These are phyloP conservation scores for Penicillium rolfsii DNA, from an alignment of 2,329 filamentous ascomycete genomes.

Conservation along the genomic window DNA sequence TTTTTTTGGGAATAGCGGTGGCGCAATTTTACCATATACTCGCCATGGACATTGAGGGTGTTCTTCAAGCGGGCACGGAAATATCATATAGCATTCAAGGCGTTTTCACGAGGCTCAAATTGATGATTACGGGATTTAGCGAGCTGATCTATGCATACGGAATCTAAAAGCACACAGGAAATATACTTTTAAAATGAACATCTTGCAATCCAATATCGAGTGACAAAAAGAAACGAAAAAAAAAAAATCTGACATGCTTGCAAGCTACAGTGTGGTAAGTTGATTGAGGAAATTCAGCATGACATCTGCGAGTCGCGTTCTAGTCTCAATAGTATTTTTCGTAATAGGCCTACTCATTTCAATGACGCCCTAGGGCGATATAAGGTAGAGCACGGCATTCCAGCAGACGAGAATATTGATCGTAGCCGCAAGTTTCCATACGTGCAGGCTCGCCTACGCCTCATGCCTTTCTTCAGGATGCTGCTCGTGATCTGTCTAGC, in stretches of 20 bases:
- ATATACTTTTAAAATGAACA: not conserved
- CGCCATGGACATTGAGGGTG: conserved; percentile 17
- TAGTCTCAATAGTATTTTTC: no score
- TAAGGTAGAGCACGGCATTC: not conserved
- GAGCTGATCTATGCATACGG: not conserved
- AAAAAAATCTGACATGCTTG: not conserved
- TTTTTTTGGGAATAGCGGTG: conserved; percentile 7
- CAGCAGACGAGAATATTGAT: not conserved
- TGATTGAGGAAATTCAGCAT: not conserved
- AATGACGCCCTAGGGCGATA: not conserved
- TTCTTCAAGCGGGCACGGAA: conserved; percentile 25
- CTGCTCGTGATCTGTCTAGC: not conserved
- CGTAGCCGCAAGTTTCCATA: not conserved
- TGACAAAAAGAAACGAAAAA: no score
- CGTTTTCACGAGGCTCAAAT: conserved; percentile 22
- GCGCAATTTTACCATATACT: conserved; percentile 5
- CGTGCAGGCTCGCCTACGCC: not conserved
- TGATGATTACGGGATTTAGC: not conserved
- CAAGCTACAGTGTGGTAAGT: not conserved
- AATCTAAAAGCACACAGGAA: not conserved
- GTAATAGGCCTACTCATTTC: not conserved
- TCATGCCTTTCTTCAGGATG: conserved; percentile 1
- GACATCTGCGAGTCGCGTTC: not conserved
- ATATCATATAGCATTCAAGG: conserved; percentile 27
- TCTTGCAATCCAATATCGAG: no score